Evolutionary conservation across 129 eudicot species (phyloP).

Genomic region (Saposhnikovia divaricata): DNA sequence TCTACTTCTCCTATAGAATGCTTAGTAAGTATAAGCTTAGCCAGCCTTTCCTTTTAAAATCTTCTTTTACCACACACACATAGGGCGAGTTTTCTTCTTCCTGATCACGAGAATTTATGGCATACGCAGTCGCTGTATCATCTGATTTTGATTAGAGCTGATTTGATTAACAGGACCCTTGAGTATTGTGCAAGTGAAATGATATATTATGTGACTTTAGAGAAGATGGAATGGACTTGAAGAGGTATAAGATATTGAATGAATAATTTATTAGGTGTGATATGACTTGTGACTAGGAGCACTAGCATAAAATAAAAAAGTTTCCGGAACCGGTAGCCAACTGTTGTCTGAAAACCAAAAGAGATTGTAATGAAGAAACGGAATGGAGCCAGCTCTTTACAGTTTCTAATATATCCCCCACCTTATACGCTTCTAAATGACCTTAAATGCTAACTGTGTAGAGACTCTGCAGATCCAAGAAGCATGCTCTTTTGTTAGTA

Average conservation of each 20-base stretch:
- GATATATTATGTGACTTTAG: background rate
- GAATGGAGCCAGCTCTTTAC: constrained; percentile 7
- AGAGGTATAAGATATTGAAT: background rate
- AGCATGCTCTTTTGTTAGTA: constrained; percentile 27
- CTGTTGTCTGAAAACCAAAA: background rate
- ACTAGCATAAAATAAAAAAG: background rate
- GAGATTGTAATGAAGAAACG: background rate
- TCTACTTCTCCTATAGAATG: background rate
- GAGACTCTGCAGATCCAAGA: constrained; percentile 26
- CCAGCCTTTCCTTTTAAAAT: background rate
- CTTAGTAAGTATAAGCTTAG: background rate
- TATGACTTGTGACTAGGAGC: constrained; percentile 1
- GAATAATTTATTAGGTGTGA: constrained; percentile 5
- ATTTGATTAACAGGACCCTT: background rate
- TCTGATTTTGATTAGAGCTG: constrained; percentile 4
- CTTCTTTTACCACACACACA: background rate
- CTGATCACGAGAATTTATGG: background rate
- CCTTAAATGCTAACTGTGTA: constrained; percentile 22
- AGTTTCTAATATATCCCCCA: constrained; percentile 1
- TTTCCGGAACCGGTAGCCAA: background rate
- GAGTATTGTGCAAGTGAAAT: background rate
- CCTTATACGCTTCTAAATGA: constrained; percentile 12
- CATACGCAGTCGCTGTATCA: background rate
- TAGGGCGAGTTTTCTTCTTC: background rate
- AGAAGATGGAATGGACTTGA: background rate